Evolutionary conservation across 2,329 filamentous ascomycete genomes (phyloP).

Genomic region (Exophiala sideris): DNA sequence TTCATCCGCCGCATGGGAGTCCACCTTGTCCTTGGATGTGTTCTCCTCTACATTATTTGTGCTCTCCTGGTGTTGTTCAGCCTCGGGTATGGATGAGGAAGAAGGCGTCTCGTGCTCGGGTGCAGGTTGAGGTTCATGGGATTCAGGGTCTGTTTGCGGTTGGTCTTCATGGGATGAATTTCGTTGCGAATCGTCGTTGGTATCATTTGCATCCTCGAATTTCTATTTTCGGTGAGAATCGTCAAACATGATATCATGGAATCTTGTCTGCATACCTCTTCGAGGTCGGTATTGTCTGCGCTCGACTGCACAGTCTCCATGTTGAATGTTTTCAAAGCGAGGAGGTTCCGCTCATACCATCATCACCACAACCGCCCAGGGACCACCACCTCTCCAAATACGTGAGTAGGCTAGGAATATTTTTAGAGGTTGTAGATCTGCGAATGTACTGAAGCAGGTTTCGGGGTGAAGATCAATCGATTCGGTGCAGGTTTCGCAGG

Average conservation of each 20-base stretch:
- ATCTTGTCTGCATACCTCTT: slow-evolving; percentile 35
- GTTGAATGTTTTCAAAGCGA: slow-evolving; percentile 7
- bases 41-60: slow-evolving; percentile 6
- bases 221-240: slow-evolving; percentile 55
- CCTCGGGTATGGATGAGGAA: too few species aligned
- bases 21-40: slow-evolving; percentile 4
- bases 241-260: neutral
- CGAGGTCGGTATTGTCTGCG: slow-evolving; percentile 41
- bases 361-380: neutral
- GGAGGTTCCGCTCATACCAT: slow-evolving; percentile 10
- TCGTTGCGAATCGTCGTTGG: slow-evolving; percentile 14
- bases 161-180: slow-evolving; percentile 9
- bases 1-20: slow-evolving; percentile 1
- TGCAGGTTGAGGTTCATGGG: slow-evolving; percentile 2
- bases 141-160: neutral
- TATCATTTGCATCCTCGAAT: slow-evolving; percentile 74
- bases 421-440: too few species aligned
- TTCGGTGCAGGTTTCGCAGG: too few species aligned
- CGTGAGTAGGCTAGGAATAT: too few species aligned
- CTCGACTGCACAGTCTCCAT: slow-evolving; percentile 35
- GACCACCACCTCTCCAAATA: too few species aligned
- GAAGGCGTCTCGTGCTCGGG: neutral
- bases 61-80: slow-evolving; percentile 4
- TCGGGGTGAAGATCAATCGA: too few species aligned
- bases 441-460: too few species aligned